These are phyloP conservation scores for Juglanconis sp. DNA, from an alignment of 2,329 filamentous ascomycete species.

Conservation along the genomic window DNA sequence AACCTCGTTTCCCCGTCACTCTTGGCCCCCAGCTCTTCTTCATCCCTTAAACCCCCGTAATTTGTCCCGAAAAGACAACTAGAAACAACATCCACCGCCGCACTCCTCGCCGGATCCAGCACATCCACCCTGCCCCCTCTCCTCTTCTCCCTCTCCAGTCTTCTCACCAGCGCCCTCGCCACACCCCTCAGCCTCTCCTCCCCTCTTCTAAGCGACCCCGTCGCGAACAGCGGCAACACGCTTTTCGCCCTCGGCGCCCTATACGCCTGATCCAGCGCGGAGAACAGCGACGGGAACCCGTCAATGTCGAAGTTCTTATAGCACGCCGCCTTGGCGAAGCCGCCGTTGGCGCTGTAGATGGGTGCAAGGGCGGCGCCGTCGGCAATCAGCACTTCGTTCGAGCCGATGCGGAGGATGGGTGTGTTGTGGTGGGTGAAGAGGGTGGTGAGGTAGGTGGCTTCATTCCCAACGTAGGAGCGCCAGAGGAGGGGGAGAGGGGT, in stretches of 20 bases:
- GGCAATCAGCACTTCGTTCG: constrained; percentile 38
- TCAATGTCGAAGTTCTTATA: constrained; percentile 58
- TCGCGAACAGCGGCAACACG: constrained; percentile 47
- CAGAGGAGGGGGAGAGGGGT: constrained; percentile 1
- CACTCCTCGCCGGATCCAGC: constrained; percentile 43
- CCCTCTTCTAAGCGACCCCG: constrained; percentile 23
- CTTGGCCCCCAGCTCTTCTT: background rate
- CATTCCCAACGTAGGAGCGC: constrained; percentile 7
- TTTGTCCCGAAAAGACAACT: constrained; percentile 49
- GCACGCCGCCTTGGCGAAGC: constrained; percentile 48
- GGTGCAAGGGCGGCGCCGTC: constrained; percentile 42
- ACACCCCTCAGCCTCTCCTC: constrained; percentile 35
- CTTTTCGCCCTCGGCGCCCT: constrained; percentile 45
- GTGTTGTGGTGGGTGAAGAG: constrained; percentile 4
- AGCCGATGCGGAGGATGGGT: constrained; percentile 33
- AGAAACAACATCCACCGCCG: constrained; percentile 53
- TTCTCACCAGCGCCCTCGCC: constrained; percentile 29
- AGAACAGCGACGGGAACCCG: constrained; percentile 53
- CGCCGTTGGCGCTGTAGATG: constrained; percentile 50
- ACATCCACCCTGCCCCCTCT: constrained; percentile 38
- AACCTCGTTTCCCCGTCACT: background rate
- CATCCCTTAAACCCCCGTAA: constrained; percentile 31
- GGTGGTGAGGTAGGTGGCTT: constrained; percentile 4
- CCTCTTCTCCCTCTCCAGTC: constrained; percentile 32
- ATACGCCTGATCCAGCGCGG: constrained; percentile 36